These are phyloP conservation scores for Teunomyces gatunensis DNA, from an alignment of 805 yeast species.

Conservation along the genomic window DNA sequence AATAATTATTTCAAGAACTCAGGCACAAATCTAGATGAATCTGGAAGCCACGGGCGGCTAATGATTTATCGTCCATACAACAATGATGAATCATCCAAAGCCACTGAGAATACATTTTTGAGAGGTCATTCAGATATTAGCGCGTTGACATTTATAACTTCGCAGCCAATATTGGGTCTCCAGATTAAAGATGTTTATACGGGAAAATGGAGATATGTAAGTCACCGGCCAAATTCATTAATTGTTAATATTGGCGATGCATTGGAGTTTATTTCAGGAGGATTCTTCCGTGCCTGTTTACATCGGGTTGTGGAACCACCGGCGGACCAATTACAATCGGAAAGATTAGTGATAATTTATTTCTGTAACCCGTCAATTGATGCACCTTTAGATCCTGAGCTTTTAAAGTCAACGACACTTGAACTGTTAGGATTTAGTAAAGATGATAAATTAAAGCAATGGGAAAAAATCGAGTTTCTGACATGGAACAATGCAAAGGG, in stretches of 20 bases:
- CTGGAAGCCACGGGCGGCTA: conserved; percentile 35
- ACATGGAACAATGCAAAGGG: conserved; percentile 11
- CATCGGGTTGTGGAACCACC: conserved; percentile 29
- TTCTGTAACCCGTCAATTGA: conserved; percentile 22
- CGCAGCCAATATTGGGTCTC: conserved; percentile 11
- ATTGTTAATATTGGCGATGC: conserved; percentile 13
- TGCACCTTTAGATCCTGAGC: conserved; percentile 23
- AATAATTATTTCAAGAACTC: conserved; percentile 32
- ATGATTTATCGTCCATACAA: conserved; percentile 25
- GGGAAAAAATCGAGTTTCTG: conserved; percentile 11
- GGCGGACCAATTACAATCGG: conserved; percentile 19
- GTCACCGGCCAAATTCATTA: conserved; percentile 10
- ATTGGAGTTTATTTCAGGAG: conserved; percentile 12
- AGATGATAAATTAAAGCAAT: conserved; percentile 6
- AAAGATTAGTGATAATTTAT: conserved; percentile 24
- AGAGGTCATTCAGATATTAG: conserved; percentile 12
- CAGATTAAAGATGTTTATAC: conserved; percentile 11
- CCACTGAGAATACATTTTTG: conserved; percentile 8
- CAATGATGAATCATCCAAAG: conserved; percentile 8
- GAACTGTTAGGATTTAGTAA: conserved; percentile 15
- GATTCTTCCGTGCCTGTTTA: conserved; percentile 23
- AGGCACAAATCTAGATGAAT: conserved; percentile 24
- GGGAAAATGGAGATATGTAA: conserved; percentile 12
- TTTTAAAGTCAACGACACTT: conserved; percentile 23
- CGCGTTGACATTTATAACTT: conserved; percentile 12